A percentile compares a stretch with the other conserved stretches of the same genome.
These are phyloP conservation scores for Pythium brassicae DNA, from an alignment of 352 stramenopile species.

Conservation along the genomic window DNA sequence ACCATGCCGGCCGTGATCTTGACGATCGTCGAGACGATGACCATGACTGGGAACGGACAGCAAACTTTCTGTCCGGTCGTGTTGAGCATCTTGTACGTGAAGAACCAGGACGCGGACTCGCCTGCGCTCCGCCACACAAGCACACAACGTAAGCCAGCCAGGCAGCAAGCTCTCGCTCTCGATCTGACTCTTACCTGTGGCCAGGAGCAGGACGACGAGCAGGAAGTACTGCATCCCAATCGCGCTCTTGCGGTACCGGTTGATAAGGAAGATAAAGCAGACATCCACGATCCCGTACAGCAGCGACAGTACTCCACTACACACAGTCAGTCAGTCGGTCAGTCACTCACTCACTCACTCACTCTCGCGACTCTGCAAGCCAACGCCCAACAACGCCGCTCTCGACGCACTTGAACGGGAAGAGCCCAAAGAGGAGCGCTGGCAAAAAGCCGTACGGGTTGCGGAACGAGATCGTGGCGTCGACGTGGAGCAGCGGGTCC, in stretches of 20 bases:
- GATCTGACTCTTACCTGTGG: conserved; percentile 33
- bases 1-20: conserved; percentile 76
- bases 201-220: conserved; percentile 68
- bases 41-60: conserved; percentile 65
- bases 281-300: conserved; percentile 68
- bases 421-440: conserved; percentile 71
- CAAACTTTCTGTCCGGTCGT: conserved; percentile 61
- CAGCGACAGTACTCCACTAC: conserved; percentile 60
- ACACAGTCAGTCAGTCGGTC: conserved; percentile 2
- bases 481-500: conserved; percentile 59
- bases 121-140: conserved; percentile 15
- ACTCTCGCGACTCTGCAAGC: too few species aligned
- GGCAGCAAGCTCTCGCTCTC: background rate
- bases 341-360: background rate
- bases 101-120: conserved; percentile 69
- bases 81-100: conserved; percentile 79
- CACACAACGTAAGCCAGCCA: background rate
- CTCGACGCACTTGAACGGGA: conserved; percentile 75
- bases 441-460: conserved; percentile 85
- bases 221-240: conserved; percentile 84
- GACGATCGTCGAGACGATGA: conserved; percentile 69
- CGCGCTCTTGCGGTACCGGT: conserved; percentile 59
- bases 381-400: too few species aligned
- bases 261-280: conserved; percentile 69
- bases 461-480: conserved; percentile 59